A percentile compares a stretch with the other conserved stretches of the same genome.
phyloP scores from a whole-genome alignment of 2,329 filamentous ascomycete genomes.

The Cercospora canescens region DNA sequence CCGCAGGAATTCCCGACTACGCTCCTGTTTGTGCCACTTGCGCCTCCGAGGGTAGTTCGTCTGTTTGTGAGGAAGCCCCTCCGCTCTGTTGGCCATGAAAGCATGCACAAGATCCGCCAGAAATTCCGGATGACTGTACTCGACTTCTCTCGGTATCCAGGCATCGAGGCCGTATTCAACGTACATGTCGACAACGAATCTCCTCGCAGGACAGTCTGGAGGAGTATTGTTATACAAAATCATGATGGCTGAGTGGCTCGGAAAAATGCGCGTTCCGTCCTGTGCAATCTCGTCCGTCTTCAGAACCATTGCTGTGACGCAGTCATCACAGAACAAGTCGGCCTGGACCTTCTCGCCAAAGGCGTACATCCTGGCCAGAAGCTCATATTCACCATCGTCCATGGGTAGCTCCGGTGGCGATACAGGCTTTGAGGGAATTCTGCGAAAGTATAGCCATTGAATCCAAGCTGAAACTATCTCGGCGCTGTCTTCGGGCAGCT shows the following conservation, averaged over 20 bases:
- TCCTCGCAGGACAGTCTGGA: conserved; percentile 15
- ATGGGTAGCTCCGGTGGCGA: conserved; percentile 22
- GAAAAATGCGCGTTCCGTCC: conserved; percentile 22
- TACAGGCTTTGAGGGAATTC: conserved; percentile 21
- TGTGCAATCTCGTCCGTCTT: conserved; percentile 24
- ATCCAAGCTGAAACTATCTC: conserved; percentile 22
- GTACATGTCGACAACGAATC: conserved; percentile 26
- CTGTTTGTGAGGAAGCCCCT: conserved; percentile 19
- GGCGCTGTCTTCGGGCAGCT: conserved; percentile 18
- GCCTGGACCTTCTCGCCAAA: conserved; percentile 27
- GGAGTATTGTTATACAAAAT: conserved; percentile 24
- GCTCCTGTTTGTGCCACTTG: conserved; percentile 22
- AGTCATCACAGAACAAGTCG: conserved; percentile 20
- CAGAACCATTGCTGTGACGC: conserved; percentile 24
- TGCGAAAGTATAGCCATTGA: conserved; percentile 26
- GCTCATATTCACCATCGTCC: conserved; percentile 25
- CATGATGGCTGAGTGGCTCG: conserved; percentile 23
- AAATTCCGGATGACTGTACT: conserved; percentile 22
- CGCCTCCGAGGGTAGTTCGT: conserved; percentile 18
- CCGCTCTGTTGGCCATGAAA: conserved; percentile 15
- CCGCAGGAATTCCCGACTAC: conserved; percentile 18
- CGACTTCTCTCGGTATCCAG: conserved; percentile 27
- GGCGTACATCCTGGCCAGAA: conserved; percentile 19
- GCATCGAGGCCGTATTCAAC: conserved; percentile 19
- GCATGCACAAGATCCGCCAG: conserved; percentile 22